These are phyloP conservation scores for Excoecaria cochinchinensis DNA, from an alignment of 345 rosid species.

Conservation along the genomic window DNA sequence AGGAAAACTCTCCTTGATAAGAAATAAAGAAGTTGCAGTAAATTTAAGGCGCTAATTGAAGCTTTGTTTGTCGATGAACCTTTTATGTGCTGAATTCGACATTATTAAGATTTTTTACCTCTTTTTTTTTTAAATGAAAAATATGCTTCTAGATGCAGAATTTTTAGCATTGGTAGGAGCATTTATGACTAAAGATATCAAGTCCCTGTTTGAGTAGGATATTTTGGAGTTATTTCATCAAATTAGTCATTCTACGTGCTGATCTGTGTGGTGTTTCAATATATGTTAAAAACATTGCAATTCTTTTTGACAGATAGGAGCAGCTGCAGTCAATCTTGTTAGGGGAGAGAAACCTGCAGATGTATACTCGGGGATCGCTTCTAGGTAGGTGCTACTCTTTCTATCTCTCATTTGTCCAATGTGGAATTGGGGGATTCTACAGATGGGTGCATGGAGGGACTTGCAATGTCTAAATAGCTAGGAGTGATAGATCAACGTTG, in stretches of 20 bases:
- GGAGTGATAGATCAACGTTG: neutral
- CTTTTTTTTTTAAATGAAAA: neutral
- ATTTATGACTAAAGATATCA: neutral
- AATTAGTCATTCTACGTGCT: neutral
- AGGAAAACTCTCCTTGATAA: conserved; percentile 25
- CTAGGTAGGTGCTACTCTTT: conserved; percentile 48
- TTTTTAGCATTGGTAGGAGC: neutral
- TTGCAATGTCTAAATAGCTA: neutral
- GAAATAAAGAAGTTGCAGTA: neutral
- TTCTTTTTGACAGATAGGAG: conserved; percentile 69
- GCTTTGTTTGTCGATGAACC: neutral
- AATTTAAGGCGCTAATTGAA: neutral
- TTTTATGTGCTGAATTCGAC: neutral
- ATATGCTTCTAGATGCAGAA: neutral
- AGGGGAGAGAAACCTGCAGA: conserved; percentile 92
- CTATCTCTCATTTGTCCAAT: neutral
- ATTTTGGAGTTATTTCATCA: neutral
- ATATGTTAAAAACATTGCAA: neutral
- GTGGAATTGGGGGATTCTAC: neutral
- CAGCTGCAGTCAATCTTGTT: conserved; percentile 94
- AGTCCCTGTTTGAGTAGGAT: neutral
- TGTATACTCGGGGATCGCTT: conserved; percentile 90
- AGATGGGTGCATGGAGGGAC: neutral
- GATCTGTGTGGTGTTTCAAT: neutral
- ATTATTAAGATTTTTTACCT: neutral